phyloP scores from a whole-genome alignment of 108 stramenopile genomes.

The Nitzschia putrida region DNA sequence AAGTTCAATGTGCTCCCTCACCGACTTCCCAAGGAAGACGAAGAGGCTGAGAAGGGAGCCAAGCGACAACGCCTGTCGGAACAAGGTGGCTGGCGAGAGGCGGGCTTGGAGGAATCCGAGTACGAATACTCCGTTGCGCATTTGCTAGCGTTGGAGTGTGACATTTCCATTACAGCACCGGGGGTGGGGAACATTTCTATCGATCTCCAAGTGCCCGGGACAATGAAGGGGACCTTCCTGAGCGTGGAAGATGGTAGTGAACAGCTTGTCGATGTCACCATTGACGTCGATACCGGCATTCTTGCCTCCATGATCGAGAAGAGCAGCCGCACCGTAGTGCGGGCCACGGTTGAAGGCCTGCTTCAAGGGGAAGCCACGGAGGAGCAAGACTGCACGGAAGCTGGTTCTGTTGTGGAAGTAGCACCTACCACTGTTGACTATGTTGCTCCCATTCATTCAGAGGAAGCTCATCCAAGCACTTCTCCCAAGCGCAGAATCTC shows the following conservation, averaged over 20 bases:
- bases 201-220: slow-evolving; percentile 74
- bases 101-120: slow-evolving; percentile 34
- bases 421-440: neutral
- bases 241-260: slow-evolving; percentile 38
- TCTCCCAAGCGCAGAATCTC: slow-evolving; percentile 35
- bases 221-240: slow-evolving; percentile 72
- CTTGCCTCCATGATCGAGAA: slow-evolving; percentile 78
- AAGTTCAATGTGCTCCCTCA: slow-evolving; percentile 67
- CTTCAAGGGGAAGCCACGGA: slow-evolving; percentile 15
- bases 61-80: slow-evolving; percentile 35
- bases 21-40: slow-evolving; percentile 29
- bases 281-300: slow-evolving; percentile 75
- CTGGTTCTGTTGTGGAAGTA: neutral
- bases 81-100: slow-evolving; percentile 1
- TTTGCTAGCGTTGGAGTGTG: slow-evolving; percentile 47
- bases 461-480: neutral
- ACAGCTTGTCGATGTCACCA: slow-evolving; percentile 57
- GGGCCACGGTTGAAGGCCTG: slow-evolving; percentile 58
- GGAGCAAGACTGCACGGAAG: neutral
- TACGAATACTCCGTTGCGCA: slow-evolving; percentile 61
- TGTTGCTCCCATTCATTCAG: neutral
- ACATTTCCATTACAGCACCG: slow-evolving; percentile 53
- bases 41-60: slow-evolving; percentile 23
- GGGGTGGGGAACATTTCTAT: slow-evolving; percentile 59
- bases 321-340: slow-evolving; percentile 72